A percentile compares a stretch with the other conserved stretches of the same genome.
Conservation (phyloP, 371 early-diverging fungal genomes). For the Rhizopus stolonifer region DNA sequence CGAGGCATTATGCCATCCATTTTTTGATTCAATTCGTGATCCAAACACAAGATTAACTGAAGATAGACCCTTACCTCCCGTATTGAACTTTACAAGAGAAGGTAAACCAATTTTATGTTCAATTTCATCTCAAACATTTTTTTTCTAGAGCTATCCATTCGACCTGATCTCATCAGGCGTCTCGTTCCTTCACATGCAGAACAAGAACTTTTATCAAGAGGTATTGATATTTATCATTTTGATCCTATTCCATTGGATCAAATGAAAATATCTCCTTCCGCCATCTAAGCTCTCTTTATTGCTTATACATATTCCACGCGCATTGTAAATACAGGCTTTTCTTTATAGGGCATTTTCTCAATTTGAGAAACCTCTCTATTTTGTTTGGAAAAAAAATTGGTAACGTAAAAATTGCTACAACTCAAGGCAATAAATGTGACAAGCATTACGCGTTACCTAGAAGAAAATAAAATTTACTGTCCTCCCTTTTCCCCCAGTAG, state of each 20-base stretch:
- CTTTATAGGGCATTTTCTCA: not conserved
- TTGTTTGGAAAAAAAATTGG: too few species aligned
- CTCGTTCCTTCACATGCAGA: constrained; percentile 68
- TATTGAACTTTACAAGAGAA: constrained; percentile 84
- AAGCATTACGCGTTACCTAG: too few species aligned
- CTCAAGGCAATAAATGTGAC: too few species aligned
- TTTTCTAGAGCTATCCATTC: constrained; percentile 49
- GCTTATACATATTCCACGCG: not conserved
- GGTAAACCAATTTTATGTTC: constrained; percentile 44
- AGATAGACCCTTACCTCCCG: constrained; percentile 79
- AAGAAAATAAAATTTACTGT: too few species aligned
- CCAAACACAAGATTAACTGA: constrained; percentile 77
- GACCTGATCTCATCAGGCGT: constrained; percentile 55
- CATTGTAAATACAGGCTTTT: not conserved
- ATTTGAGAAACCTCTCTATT: too few species aligned
- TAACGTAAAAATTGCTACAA: too few species aligned
- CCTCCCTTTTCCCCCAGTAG: too few species aligned
- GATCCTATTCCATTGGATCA: constrained; percentile 45
- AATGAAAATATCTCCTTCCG: constrained; percentile 34
- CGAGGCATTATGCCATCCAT: constrained; percentile 91
- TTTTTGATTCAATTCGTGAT: constrained; percentile 92
- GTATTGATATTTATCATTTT: constrained; percentile 48
- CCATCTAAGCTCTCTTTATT: constrained; percentile 16
- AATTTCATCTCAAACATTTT: not conserved
- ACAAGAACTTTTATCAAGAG: constrained; percentile 49